A percentile compares a stretch with the other conserved stretches of the same genome.
These are phyloP conservation scores for Plenodomus tracheiphilus DNA, from an alignment of 2,329 filamentous ascomycete genomes.

Conservation along the genomic window DNA sequence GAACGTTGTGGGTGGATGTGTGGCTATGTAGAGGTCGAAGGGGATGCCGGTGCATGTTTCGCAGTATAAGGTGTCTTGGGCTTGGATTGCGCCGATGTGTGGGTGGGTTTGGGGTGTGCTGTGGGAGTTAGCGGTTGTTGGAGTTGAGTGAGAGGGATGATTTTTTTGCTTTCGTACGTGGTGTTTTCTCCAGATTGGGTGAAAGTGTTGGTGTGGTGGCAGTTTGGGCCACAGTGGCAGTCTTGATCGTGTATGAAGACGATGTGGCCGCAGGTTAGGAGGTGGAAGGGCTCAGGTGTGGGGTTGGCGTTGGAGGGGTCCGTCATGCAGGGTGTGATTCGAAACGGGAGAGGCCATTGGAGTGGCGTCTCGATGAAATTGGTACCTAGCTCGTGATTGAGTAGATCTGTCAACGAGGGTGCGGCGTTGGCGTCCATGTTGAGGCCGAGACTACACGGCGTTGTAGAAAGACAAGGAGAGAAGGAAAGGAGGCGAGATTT, in stretches of 20 bases:
- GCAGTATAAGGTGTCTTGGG: slow-evolving; percentile 16
- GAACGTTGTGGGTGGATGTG: not conserved
- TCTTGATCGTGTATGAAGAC: slow-evolving; percentile 11
- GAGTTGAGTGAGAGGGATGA: not conserved
- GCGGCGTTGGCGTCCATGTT: not conserved
- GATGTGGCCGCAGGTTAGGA: slow-evolving; percentile 24
- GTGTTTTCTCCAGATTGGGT: not conserved
- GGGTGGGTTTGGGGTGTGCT: not conserved
- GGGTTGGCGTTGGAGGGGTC: not conserved
- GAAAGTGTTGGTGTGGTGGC: slow-evolving; percentile 5
- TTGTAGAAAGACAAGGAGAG: not conserved
- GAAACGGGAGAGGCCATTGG: not conserved
- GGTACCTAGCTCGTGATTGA: not conserved
- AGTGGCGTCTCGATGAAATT: not conserved
- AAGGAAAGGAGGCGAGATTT: not conserved
- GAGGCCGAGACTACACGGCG: not conserved
- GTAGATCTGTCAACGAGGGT: not conserved
- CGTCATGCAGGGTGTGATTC: slow-evolving; percentile 6
- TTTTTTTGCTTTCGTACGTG: not conserved
- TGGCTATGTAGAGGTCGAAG: slow-evolving; percentile 7
- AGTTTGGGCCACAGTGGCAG: slow-evolving; percentile 17
- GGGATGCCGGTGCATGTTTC: slow-evolving; percentile 19
- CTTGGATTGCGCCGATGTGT: not conserved
- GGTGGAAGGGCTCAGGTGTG: slow-evolving; percentile 6
- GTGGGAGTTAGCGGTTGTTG: not conserved